Evolutionary conservation across 495 filamentous ascomycete species (phyloP).

Genomic region (Xylaria intraflava): DNA sequence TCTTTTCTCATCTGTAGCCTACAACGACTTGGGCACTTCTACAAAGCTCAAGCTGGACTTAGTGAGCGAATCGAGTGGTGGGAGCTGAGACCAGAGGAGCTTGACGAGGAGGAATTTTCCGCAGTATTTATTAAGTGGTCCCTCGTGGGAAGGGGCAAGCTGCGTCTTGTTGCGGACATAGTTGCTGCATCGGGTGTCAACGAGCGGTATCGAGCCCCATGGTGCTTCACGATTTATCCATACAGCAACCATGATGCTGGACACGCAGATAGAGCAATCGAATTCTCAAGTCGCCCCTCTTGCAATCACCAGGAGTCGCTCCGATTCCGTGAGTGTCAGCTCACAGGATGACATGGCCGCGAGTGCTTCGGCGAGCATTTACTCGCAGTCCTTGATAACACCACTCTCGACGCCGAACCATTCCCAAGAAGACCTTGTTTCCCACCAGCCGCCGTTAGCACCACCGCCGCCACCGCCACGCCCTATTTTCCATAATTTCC

Average conservation of each 20-base stretch:
- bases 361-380: slow-evolving; percentile 31
- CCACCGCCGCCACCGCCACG: slow-evolving; percentile 37
- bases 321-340: slow-evolving; percentile 38
- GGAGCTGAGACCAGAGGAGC: not conserved
- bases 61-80: not conserved
- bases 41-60: too few species aligned
- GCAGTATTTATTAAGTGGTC: not conserved
- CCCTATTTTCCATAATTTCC: slow-evolving; percentile 83
- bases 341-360: slow-evolving; percentile 32
- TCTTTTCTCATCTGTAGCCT: not conserved
- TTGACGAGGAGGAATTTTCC: not conserved
- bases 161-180: slow-evolving; percentile 11
- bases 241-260: slow-evolving; percentile 46
- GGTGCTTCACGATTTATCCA: slow-evolving; percentile 23
- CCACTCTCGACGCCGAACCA: slow-evolving; percentile 67
- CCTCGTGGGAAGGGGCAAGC: slow-evolving; percentile 9
- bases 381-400: slow-evolving; percentile 55
- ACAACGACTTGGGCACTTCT: not conserved
- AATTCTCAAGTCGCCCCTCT: slow-evolving; percentile 69
- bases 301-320: slow-evolving; percentile 58
- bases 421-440: slow-evolving; percentile 50
- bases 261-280: slow-evolving; percentile 43
- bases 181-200: slow-evolving; percentile 25
- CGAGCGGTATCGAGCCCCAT: slow-evolving; percentile 26
- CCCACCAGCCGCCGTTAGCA: slow-evolving; percentile 34